phyloP scores from a whole-genome alignment of 164 flowering plant species.

The Berberis thunbergii region DNA sequence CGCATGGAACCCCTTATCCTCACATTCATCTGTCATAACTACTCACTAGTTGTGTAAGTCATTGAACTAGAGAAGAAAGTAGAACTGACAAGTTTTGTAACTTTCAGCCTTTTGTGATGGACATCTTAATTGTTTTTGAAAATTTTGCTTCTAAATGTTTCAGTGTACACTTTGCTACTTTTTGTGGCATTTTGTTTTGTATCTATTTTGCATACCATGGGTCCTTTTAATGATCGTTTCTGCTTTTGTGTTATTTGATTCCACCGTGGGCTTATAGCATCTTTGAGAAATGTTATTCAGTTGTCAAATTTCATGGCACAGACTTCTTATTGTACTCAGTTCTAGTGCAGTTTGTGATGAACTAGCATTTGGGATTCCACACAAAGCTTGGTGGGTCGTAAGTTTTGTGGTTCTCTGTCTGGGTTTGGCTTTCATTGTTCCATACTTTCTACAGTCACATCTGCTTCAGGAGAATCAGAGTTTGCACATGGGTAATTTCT shows the following conservation, averaged over 20 bases:
- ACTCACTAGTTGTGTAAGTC: too few species aligned
- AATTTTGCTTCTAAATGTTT: too few species aligned
- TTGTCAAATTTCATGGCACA: neutral
- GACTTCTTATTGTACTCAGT: neutral
- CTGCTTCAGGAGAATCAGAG: slow-evolving; percentile 28
- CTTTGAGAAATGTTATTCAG: neutral
- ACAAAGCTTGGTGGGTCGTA: slow-evolving; percentile 75
- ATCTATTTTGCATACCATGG: too few species aligned
- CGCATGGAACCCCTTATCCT: too few species aligned
- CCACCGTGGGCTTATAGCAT: neutral
- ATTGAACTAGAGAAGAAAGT: too few species aligned
- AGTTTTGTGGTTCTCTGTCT: slow-evolving; percentile 52
- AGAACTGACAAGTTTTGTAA: too few species aligned
- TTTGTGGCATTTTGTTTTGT: too few species aligned
- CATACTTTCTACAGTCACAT: slow-evolving; percentile 51
- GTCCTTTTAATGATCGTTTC: neutral
- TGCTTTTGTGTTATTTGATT: neutral
- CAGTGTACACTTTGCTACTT: too few species aligned
- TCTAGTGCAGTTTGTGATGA: slow-evolving; percentile 77
- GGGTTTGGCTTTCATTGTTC: slow-evolving; percentile 47
- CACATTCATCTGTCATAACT: too few species aligned
- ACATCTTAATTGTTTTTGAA: too few species aligned
- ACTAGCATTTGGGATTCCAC: slow-evolving; percentile 61
- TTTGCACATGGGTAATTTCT: neutral
- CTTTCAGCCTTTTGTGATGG: too few species aligned